These are phyloP conservation scores for Bryoglossum gracile DNA, from an alignment of 495 filamentous ascomycete species.

Conservation along the genomic window DNA sequence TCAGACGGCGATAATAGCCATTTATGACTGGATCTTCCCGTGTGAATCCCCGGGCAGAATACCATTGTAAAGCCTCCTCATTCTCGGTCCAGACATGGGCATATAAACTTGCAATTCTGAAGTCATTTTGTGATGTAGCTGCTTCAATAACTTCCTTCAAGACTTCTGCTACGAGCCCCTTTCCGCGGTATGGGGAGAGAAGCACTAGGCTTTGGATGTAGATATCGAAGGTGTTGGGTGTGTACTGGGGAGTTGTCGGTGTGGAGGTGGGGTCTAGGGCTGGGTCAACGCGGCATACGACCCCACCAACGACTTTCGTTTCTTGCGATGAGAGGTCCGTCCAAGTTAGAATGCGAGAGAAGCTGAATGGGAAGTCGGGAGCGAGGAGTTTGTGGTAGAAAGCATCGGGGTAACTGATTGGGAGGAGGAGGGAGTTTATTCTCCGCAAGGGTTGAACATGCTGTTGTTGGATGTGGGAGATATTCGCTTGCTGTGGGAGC, in stretches of 20 bases:
- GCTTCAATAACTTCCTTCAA: constrained; percentile 49
- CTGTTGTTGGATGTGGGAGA: constrained; percentile 49
- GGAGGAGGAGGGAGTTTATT: constrained; percentile 77
- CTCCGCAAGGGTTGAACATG: constrained; percentile 70
- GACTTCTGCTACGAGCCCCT: constrained; percentile 71
- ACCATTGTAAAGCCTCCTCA: constrained; percentile 80
- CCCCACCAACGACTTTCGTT: constrained; percentile 67
- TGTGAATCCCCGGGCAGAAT: constrained; percentile 69
- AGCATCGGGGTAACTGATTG: constrained; percentile 75
- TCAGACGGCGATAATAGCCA: constrained; percentile 80
- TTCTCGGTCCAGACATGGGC: constrained; percentile 97
- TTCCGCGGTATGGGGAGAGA: constrained; percentile 71
- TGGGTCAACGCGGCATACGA: constrained; percentile 73
- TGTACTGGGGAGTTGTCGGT: constrained; percentile 10
- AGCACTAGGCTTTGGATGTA: constrained; percentile 87
- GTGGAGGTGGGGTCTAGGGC: constrained; percentile 22
- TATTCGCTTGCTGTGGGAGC: constrained; percentile 42
- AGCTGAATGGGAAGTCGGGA: constrained; percentile 51
- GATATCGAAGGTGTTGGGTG: constrained; percentile 33
- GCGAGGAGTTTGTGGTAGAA: constrained; percentile 77
- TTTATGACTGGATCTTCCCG: constrained; percentile 44
- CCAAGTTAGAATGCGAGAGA: constrained; percentile 76
- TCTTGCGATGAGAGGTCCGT: constrained; percentile 38
- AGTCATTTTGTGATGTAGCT: constrained; percentile 24
- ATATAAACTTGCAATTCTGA: constrained; percentile 44